Percentiles rank a stretch among this genome's conserved stretches.
These are phyloP conservation scores for Paramecium tetraurelia DNA, from an alignment of 73 alveolate genomes.

Conservation along the genomic window DNA sequence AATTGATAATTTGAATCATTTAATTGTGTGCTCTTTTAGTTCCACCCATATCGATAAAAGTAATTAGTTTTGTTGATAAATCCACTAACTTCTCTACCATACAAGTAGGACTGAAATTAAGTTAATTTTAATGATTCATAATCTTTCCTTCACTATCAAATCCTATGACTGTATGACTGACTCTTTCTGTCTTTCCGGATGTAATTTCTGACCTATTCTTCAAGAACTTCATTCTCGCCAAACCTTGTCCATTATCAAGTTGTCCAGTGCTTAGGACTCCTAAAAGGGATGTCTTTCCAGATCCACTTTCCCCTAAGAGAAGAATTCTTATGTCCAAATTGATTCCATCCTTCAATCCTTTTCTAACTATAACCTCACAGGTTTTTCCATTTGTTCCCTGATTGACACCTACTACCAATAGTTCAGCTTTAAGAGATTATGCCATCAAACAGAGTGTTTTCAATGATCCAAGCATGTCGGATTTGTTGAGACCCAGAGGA, in stretches of 20 bases:
- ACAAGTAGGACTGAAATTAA: constrained; percentile 16
- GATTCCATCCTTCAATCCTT: constrained; percentile 75
- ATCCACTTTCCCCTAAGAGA: constrained; percentile 86
- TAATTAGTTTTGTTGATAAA: constrained; percentile 54
- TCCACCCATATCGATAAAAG: constrained; percentile 97
- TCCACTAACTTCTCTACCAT: background rate
- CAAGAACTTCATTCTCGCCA: constrained; percentile 83
- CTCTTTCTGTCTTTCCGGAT: constrained; percentile 90
- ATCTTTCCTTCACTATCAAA: constrained; percentile 91
- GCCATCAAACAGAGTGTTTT: constrained; percentile 86
- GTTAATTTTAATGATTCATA: constrained; percentile 67
- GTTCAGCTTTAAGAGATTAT: constrained; percentile 74
- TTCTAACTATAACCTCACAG: constrained; percentile 87
- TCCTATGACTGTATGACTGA: constrained; percentile 88
- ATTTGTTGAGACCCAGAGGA: constrained; percentile 85
- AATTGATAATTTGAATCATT: constrained; percentile 78
- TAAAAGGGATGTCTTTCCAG: constrained; percentile 83
- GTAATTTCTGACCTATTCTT: constrained; percentile 87
- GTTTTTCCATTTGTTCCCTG: constrained; percentile 83
- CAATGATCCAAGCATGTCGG: constrained; percentile 88
- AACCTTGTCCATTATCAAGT: constrained; percentile 92
- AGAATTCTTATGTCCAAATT: constrained; percentile 84
- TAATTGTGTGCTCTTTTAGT: constrained; percentile 88
- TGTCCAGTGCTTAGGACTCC: constrained; percentile 90
- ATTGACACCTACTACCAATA: constrained; percentile 66